phyloP scores from a whole-genome alignment of 805 yeast genomes.

The Metschnikowia bowlesiae region DNA sequence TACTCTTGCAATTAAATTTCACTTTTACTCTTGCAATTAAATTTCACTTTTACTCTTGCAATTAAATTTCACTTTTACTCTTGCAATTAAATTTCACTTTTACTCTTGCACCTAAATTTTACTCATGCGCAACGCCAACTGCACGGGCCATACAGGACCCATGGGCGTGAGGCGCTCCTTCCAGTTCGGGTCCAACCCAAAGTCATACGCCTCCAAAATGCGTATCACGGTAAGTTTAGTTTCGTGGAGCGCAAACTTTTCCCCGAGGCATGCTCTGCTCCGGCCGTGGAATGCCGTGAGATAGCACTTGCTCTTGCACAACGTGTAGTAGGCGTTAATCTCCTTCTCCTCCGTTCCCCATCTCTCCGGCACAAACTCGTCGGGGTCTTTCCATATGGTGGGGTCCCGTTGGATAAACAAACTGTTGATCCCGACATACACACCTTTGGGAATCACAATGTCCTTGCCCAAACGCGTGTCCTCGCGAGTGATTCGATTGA shows the following conservation, averaged over 20 bases:
- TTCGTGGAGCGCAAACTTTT: slow-evolving; percentile 49
- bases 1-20: too few species aligned
- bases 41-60: too few species aligned
- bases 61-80: too few species aligned
- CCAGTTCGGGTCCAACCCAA: slow-evolving; percentile 43
- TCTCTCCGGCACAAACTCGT: slow-evolving; percentile 43
- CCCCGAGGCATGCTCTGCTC: slow-evolving; percentile 57
- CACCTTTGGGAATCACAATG: slow-evolving; percentile 45
- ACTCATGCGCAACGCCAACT: slow-evolving; percentile 18
- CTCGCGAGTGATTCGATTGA: slow-evolving; percentile 44
- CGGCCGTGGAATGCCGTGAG: slow-evolving; percentile 58
- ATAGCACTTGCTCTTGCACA: slow-evolving; percentile 41
- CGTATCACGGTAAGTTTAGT: slow-evolving; percentile 35
- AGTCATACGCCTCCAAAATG: slow-evolving; percentile 32
- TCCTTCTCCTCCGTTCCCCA: slow-evolving; percentile 46
- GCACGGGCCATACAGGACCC: slow-evolving; percentile 52
- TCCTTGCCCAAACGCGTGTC: slow-evolving; percentile 36
- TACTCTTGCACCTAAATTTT: background rate
- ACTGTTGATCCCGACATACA: slow-evolving; percentile 54
- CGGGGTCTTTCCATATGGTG: slow-evolving; percentile 41
- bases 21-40: too few species aligned
- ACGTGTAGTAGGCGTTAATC: slow-evolving; percentile 36
- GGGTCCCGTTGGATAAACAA: slow-evolving; percentile 46
- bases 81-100: too few species aligned
- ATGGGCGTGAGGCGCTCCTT: slow-evolving; percentile 49